Base-by-base conservation (phyloP, 352 stramenopile species). In the Plasmopara muralis region DNA sequence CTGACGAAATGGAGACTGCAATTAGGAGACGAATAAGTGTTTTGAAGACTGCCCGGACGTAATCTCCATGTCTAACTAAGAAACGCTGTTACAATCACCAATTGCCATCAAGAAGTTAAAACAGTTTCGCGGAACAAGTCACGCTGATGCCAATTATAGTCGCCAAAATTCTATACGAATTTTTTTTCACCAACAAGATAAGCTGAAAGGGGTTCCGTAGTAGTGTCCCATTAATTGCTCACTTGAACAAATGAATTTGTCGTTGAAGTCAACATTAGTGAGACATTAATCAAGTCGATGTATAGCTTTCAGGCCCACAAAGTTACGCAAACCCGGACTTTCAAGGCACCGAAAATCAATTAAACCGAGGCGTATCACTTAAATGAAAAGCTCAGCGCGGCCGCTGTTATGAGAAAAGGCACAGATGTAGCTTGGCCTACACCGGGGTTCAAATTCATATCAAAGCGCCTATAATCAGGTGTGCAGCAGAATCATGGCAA, bases 41-140 rank as follows among this genome's bases (percentile, higher is more conserved):
- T 35, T 35, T 8, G 4, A 35, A 12, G 10, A 18, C 6, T 42
- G 9, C 14, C 9, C 34, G 1, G 20, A 18, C 15, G 42, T 38
- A 4, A 54, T n/a, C 6, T 58, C 56, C 9, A n/a, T 16, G 18
- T 55, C 49, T 43, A 64, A 57, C 16, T 54, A 58, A 6, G 34
- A 38, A 6, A 39, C 8, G 2, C 25, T 14, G 20, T 57, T 57
- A 0, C 42, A 31, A 18, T 57, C 50, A 0, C 42, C 31, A 14
- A 50, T n/a, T n/a, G 42, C 42, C 0, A 5, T 50, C 6, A 4
- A 29, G n/a, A 57, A 57, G 6, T 4, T n/a, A 15, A 25, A 39
- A 50, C n/a, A 2, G 41, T 31, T 34, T 57, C 33, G 2, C 33
- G 2, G 6, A 41, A 29, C 0, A 39, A 13, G 14, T 50, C 41